phyloP scores from a whole-genome alignment of 2,329 filamentous ascomycete genomes.

The Phialophora expanda region DNA sequence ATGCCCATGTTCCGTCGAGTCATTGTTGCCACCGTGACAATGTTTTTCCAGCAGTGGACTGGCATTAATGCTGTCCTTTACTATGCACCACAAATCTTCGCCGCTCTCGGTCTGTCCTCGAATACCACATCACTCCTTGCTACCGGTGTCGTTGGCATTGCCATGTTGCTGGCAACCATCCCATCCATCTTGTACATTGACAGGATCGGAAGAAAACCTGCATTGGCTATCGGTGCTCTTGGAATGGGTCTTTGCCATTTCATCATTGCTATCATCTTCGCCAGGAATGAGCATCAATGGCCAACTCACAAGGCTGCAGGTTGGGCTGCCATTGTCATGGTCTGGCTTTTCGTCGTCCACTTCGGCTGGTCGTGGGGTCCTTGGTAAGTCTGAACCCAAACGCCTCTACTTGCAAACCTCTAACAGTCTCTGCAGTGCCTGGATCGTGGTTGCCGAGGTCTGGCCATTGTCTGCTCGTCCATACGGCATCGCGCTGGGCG shows the following conservation, averaged over 20 bases:
- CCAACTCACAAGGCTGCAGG: constrained; percentile 63
- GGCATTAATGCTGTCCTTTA: constrained; percentile 39
- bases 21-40: constrained; percentile 48
- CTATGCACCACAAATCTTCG: constrained; percentile 44
- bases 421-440: constrained; percentile 53
- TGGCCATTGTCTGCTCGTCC: constrained; percentile 73
- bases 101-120: constrained; percentile 44
- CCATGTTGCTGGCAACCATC: constrained; percentile 50
- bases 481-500: constrained; percentile 72
- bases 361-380: constrained; percentile 73
- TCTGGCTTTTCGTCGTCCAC: constrained; percentile 74
- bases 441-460: constrained; percentile 76
- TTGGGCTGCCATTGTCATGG: constrained; percentile 67
- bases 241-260: constrained; percentile 74
- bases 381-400: constrained; percentile 27
- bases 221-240: constrained; percentile 60
- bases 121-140: constrained; percentile 49
- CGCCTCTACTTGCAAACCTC: background rate
- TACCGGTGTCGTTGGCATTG: constrained; percentile 49
- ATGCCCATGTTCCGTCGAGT: constrained; percentile 53
- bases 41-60: constrained; percentile 56
- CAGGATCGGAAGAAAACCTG: constrained; percentile 48
- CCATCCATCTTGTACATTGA: constrained; percentile 51
- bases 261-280: constrained; percentile 72
- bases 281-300: constrained; percentile 66